phyloP scores from a whole-genome alignment of 2,329 filamentous ascomycete species.

The Sclerotinia glacialis region DNA sequence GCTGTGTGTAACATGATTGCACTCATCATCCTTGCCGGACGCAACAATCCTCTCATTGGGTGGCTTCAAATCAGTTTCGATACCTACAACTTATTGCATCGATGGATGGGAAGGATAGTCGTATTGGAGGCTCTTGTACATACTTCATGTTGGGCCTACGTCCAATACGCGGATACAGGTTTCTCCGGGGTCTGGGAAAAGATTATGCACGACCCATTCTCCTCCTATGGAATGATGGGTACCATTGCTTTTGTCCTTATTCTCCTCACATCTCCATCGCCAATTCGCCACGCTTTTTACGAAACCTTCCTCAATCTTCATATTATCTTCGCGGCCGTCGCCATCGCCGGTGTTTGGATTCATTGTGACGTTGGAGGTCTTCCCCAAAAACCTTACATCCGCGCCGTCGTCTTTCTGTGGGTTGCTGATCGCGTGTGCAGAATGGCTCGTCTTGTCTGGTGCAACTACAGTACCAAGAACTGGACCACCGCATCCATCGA shows the following conservation, averaged over 20 bases:
- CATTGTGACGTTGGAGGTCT: conserved; percentile 69
- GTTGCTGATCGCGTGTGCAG: conserved; percentile 65
- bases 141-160: conserved; percentile 69
- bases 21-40: conserved; percentile 79
- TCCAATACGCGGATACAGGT: conserved; percentile 64
- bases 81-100: conserved; percentile 87
- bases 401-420: conserved; percentile 76
- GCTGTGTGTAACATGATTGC: conserved; percentile 90
- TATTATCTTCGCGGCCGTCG: conserved; percentile 68
- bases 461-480: conserved; percentile 54
- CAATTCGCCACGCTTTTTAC: conserved; percentile 90
- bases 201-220: conserved; percentile 60
- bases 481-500: conserved; percentile 66
- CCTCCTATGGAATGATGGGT: conserved; percentile 60
- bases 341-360: conserved; percentile 70
- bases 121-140: conserved; percentile 69
- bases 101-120: conserved; percentile 76
- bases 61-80: conserved; percentile 88
- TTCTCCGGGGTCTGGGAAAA: conserved; percentile 55
- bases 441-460: conserved; percentile 60
- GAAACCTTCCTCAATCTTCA: conserved; percentile 91
- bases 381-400: conserved; percentile 68
- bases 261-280: conserved; percentile 68
- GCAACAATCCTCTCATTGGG: conserved; percentile 88
- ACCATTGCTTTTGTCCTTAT: conserved; percentile 62